These are phyloP conservation scores for Blastocladiella emersonii DNA, from an alignment of 371 early-diverging fungal genomes.

Conservation along the genomic window DNA sequence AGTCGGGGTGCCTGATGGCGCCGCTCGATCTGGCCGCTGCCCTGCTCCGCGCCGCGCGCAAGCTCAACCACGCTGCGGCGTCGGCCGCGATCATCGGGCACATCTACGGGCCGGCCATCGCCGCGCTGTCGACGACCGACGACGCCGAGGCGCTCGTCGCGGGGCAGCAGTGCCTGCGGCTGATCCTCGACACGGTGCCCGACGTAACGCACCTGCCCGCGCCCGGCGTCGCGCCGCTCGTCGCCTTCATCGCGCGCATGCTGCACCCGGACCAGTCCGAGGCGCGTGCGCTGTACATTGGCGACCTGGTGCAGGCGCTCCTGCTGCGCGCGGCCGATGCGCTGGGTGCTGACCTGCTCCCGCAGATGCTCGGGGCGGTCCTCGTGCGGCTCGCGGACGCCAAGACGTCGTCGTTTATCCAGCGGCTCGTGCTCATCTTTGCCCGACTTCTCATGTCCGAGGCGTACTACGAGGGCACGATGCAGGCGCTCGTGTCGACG, in stretches of 20 bases:
- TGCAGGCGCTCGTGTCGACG: neutral
- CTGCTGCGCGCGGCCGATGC: neutral
- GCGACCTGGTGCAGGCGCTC: neutral
- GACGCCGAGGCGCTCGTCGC: neutral
- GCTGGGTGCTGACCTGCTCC: neutral
- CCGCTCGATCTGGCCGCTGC: neutral
- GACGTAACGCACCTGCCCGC: neutral
- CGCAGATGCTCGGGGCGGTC: neutral
- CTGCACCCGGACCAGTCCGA: neutral
- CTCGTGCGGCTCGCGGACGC: neutral
- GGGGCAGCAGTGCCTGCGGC: neutral
- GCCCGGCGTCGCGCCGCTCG: neutral
- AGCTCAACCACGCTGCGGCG: neutral
- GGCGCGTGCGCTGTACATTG: neutral
- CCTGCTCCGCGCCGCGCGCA: neutral
- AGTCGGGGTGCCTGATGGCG: neutral
- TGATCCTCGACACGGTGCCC: neutral
- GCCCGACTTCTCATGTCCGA: neutral
- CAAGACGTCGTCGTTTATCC: neutral
- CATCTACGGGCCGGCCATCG: neutral
- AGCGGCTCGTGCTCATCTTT: too few species aligned
- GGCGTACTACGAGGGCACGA: neutral
- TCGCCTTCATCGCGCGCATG: neutral
- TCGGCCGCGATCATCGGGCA: neutral
- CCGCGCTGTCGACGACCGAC: neutral